Evolutionary conservation across 208 protist species (phyloP), one percentile per base, ranked within the genome.

Genomic region (Leishmania tropica): DNA sequence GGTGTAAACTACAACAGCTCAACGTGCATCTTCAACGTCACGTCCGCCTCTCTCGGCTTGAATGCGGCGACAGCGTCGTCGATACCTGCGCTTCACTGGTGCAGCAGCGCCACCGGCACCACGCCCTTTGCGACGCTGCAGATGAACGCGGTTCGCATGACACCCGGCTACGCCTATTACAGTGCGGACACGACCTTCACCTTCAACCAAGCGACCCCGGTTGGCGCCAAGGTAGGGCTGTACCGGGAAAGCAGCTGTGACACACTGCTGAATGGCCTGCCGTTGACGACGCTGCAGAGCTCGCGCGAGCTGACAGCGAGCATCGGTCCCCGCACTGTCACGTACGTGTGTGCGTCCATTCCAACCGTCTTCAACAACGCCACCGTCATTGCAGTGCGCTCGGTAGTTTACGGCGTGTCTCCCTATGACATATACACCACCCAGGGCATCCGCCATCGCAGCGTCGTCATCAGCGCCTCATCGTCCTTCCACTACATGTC

Each of bases 61-160:
- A 77, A 80, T 75, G 47, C 77, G 62, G 83, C 83, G 56, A 78
- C 85, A 0, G n/a, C 31, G 4, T 72, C 81, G 53, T 21, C 53
- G 19, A 86, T 89, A n/a, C 88, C 88, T n/a, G 13, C 62, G 40
- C 65, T 93, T 65, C 92, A 89, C 83, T 87, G 90, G 81, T 95
- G 90, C 76, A 89, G 87, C 54, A 90, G 83, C 58, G 86, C 81
- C 24, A 42, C 77, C 48, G 76, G 80, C 75, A 51, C 40, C 47
- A 75, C 51, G 1, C 70, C 71, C 64, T 85, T 92, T 31, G 64
- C 65, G 28, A 71, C 65, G 15, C 54, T 95, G 31, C 64, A 88
- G 40, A 65, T 95, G 58, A 73, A 72, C 83, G 79, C 81, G 51
- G 87, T 95, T 47, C 45, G 71, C 3, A 24, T 73, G 2, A 81